These are phyloP conservation scores for Amanita rimosa DNA, from an alignment of 768 basidiomycete genomes.

Conservation along the genomic window DNA sequence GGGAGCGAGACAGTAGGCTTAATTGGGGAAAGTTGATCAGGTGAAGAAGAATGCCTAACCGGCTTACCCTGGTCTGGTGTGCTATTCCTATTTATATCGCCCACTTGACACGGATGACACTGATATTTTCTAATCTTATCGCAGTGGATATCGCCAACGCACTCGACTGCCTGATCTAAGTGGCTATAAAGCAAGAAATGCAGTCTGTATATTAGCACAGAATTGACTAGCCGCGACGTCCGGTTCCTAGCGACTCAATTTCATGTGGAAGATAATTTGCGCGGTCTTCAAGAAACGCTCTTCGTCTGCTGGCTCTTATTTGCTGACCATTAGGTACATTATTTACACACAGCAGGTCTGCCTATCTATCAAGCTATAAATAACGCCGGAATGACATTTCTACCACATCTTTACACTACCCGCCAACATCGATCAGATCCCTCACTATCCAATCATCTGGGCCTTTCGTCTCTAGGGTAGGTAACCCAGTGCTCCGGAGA, in stretches of 20 bases:
- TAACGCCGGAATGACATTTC: neutral
- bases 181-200: neutral
- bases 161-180: neutral
- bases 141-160: neutral
- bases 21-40: constrained; percentile 46
- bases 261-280: too few species aligned
- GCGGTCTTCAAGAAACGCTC: neutral
- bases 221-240: neutral
- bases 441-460: too few species aligned
- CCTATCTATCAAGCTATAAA: neutral
- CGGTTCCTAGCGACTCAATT: neutral
- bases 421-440: neutral
- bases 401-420: neutral
- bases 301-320: neutral
- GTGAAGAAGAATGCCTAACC: constrained; percentile 11
- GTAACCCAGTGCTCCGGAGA: too few species aligned
- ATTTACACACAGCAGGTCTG: neutral
- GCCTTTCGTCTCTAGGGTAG: too few species aligned
- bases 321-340: neutral
- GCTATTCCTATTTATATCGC: neutral
- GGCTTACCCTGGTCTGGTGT: neutral
- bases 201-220: neutral
- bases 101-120: neutral
- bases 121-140: neutral
- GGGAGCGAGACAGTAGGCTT: constrained; percentile 30